phyloP scores from a whole-genome alignment of 768 basidiomycete species.

The Leccinum sublutescens region DNA sequence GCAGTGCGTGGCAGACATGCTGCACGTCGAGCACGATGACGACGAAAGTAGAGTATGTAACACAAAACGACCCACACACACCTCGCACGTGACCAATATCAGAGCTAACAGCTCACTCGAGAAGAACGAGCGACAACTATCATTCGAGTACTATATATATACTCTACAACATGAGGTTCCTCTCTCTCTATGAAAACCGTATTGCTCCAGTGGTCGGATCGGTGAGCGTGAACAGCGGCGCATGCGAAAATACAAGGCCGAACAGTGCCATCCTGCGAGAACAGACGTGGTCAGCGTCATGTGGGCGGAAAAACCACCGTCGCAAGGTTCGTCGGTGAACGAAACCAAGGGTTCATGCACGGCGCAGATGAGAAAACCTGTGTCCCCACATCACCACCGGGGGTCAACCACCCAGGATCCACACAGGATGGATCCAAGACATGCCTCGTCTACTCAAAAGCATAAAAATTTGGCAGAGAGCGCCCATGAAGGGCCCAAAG shows the following conservation, averaged over 20 bases:
- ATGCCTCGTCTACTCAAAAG: constrained; percentile 7
- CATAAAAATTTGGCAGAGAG: neutral
- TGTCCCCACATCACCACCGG: constrained; percentile 18
- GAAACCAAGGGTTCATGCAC: constrained; percentile 16
- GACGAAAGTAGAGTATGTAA: neutral
- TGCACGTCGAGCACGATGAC: constrained; percentile 19
- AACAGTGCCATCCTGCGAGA: constrained; percentile 35
- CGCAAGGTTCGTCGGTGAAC: constrained; percentile 20
- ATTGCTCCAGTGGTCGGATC: constrained; percentile 33
- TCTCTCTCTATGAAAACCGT: constrained; percentile 28
- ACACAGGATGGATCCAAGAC: constrained; percentile 14
- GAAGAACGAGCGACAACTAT: neutral
- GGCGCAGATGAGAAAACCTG: constrained; percentile 15
- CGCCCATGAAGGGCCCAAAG: constrained; percentile 3
- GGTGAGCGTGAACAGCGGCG: constrained; percentile 32
- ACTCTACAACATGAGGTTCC: constrained; percentile 18
- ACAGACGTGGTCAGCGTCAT: constrained; percentile 28
- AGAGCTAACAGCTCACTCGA: neutral
- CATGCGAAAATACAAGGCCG: constrained; percentile 31
- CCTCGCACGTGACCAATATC: constrained; percentile 29
- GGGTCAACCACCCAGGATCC: constrained; percentile 10
- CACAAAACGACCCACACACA: constrained; percentile 13
- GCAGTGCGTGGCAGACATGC: constrained; percentile 32
- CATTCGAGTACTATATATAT: constrained; percentile 17
- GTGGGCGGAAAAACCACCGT: constrained; percentile 11